phyloP scores from a whole-genome alignment of 176 grass and related monocot genomes.

The bread wheat (Triticum aestivum) region DNA sequence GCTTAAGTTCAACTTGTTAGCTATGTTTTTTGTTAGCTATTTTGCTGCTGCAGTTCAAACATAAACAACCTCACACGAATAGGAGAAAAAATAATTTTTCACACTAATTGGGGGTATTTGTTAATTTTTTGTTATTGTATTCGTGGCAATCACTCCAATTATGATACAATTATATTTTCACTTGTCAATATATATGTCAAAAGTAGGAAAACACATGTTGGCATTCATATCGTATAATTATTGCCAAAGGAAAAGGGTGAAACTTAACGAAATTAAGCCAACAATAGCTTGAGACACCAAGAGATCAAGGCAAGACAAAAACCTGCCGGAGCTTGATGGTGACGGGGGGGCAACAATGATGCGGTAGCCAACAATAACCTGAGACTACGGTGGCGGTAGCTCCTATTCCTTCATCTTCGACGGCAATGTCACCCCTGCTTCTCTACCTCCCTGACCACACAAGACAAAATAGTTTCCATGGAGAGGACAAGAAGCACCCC shows the following conservation, averaged over 20 bases:
- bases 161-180: background rate
- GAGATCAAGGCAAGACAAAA: background rate
- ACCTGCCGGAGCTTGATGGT: background rate
- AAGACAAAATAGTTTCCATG: too few relatives aligned
- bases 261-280: too few relatives aligned
- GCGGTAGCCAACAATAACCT: background rate
- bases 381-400: background rate
- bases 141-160: background rate
- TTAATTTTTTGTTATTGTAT: background rate
- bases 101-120: background rate
- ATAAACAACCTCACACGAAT: too few relatives aligned
- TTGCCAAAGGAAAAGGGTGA: background rate
- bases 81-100: too few relatives aligned
- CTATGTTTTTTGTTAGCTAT: too few relatives aligned
- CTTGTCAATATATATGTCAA: background rate
- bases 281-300: background rate
- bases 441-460: too few relatives aligned
- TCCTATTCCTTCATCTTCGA: background rate
- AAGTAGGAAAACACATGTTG: background rate
- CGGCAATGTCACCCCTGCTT: background rate
- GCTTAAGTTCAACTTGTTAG: background rate
- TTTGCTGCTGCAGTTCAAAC: too few relatives aligned
- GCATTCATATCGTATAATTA: background rate
- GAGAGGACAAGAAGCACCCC: too few relatives aligned
- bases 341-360: background rate